phyloP scores from a whole-genome alignment of 345 rosid genomes.

The Syzygium oleosum region DNA sequence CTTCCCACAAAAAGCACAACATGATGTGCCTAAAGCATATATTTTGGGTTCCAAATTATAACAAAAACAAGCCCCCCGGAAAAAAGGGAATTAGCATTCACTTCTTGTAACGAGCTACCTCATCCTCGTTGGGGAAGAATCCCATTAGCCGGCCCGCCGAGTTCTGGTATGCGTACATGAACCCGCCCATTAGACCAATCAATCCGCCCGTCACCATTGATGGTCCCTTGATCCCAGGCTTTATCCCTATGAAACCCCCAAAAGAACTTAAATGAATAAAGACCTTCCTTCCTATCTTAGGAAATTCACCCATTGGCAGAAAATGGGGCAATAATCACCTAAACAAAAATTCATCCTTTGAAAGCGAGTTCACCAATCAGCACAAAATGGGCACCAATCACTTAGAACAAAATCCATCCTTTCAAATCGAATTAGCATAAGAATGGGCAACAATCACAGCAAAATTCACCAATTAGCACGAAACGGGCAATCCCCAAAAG shows the following conservation, averaged over 20 bases:
- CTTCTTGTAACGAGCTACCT: conserved; percentile 66
- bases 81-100: conserved; percentile 15
- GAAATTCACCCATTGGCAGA: background rate
- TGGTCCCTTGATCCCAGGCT: conserved; percentile 84
- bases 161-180: conserved; percentile 99
- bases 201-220: conserved; percentile 98
- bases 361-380: background rate
- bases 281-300: background rate
- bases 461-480: background rate
- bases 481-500: background rate
- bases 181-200: conserved; percentile 96
- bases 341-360: background rate
- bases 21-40: background rate
- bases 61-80: background rate
- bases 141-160: conserved; percentile 96
- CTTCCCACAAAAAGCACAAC: background rate
- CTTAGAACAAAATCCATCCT: background rate
- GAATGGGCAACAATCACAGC: background rate
- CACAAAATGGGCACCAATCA: background rate
- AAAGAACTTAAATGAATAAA: background rate
- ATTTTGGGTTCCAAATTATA: background rate
- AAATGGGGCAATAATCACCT: background rate
- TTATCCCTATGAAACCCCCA: conserved; percentile 42
- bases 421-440: background rate
- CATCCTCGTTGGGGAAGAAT: conserved; percentile 81